Evolutionary conservation across 129 eudicot species (phyloP), one percentile per base, ranked within the genome.

Genomic region (Helianthus tuberosus): DNA sequence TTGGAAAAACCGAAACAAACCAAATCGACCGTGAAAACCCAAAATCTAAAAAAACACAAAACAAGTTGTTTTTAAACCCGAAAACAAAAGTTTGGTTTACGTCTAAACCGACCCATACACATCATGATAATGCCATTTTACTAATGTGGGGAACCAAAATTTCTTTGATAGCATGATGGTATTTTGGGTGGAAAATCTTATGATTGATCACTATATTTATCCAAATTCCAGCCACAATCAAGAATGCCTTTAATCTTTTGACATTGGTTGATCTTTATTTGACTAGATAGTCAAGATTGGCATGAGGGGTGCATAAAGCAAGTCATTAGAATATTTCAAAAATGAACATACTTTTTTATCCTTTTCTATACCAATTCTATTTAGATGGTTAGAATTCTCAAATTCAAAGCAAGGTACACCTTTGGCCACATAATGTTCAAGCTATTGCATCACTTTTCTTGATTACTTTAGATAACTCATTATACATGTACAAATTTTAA

Each of bases 101-200:
- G 29, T 25, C 29, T 25, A 25, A 25, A 25, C 29, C 29, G n/a
- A n/a, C n/a, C n/a, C 29, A 25, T 25, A 25, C 29, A 25, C 29
- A 25, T 25, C 29, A 25, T 25, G 2, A 25, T 25, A 38, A 38
- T 39, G 38, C 64, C 29, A 52, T 29, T 20, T 49, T 64, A 13
- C 29, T 50, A 29, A 41, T 11, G 17, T 20, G 47, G 69, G 35
- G 73, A 53, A 44, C 49, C 55, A 47, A 46, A 27, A 20, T 46
- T 29, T 11, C 66, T 60, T 41, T 25, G 58, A 53, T 9, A 32
- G 25, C 59, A 72, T 73, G 77, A 73, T 73, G 60, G 68, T 25
- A 25, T 4, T 46, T 73, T 73, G 60, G 54, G 77, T 73, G 69
- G 77, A 39, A 62, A 60, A 73, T 73, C 46, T 73, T 73, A 73